Conservation (phyloP, 2,329 filamentous ascomycete genomes). For the Fusarium coicis region DNA sequence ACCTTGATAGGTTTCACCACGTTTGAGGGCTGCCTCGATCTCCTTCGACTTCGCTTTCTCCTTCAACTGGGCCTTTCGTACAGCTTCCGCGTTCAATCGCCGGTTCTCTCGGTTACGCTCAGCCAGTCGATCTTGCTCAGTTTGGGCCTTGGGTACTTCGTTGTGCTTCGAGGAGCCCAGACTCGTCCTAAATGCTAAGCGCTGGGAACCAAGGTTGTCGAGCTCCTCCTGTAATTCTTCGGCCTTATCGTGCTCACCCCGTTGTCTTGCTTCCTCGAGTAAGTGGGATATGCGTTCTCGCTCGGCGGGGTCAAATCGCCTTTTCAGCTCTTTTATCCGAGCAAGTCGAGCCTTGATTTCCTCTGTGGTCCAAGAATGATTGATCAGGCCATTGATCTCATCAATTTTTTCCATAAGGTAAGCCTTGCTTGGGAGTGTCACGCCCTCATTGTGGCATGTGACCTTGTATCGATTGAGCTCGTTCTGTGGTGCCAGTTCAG, state of each 20-base stretch:
- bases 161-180: conserved; percentile 66
- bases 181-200: conserved; percentile 78
- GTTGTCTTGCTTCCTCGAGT: conserved; percentile 72
- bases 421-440: conserved; percentile 78
- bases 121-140: conserved; percentile 84
- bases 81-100: conserved; percentile 83
- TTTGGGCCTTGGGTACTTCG: conserved; percentile 57
- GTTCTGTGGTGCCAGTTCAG: conserved; percentile 57
- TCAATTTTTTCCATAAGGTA: conserved; percentile 77
- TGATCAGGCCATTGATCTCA: conserved; percentile 82
- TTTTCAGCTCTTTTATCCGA: conserved; percentile 74
- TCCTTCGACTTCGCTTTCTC: conserved; percentile 75
- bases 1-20: conserved; percentile 69
- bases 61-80: conserved; percentile 89
- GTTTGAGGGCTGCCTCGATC: conserved; percentile 69
- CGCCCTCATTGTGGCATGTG: conserved; percentile 76
- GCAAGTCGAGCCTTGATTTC: conserved; percentile 84
- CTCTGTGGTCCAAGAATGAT: conserved; percentile 82
- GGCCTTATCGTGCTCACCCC: conserved; percentile 69
- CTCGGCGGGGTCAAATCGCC: conserved; percentile 73
- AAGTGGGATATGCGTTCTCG: conserved; percentile 73
- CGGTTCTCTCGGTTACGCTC: conserved; percentile 88
- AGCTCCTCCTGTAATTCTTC: conserved; percentile 68
- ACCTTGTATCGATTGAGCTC: conserved; percentile 87
- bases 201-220: conserved; percentile 72